These are phyloP conservation scores for Rhododendron williamsianum DNA, from an alignment of 148 eudicot species.

Conservation along the genomic window DNA sequence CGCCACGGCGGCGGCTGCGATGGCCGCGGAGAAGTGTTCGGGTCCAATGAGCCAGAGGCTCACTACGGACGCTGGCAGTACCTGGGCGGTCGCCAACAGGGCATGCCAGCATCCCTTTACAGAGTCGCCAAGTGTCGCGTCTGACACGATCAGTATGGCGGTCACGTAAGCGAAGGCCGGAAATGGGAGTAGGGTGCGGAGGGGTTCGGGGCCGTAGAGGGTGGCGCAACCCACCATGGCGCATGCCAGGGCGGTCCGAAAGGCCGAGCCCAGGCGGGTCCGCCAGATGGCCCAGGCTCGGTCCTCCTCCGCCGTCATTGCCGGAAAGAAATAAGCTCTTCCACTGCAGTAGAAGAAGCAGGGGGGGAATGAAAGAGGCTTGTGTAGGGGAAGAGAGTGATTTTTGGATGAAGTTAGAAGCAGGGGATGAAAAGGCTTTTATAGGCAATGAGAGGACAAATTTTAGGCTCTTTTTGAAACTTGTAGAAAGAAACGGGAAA, in stretches of 20 bases:
- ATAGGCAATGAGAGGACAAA: too few species aligned
- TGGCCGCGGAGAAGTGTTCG: constrained; percentile 3
- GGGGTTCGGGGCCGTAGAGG: constrained; percentile 33
- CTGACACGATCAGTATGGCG: constrained; percentile 33
- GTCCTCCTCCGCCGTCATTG: not conserved
- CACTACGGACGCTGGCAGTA: constrained; percentile 35
- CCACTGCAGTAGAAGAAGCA: too few species aligned
- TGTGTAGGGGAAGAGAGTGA: too few species aligned
- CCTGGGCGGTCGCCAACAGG: constrained; percentile 33
- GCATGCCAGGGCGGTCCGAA: constrained; percentile 39
- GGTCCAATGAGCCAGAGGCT: constrained; percentile 29
- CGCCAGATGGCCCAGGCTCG: constrained; percentile 24
- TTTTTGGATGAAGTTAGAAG: too few species aligned
- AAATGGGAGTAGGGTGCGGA: constrained; percentile 23
- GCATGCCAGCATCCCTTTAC: constrained; percentile 45
- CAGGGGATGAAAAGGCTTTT: too few species aligned
- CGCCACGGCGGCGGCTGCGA: constrained; percentile 31
- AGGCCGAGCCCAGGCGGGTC: constrained; percentile 29
- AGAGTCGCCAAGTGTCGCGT: constrained; percentile 36
- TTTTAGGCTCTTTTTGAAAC: too few species aligned
- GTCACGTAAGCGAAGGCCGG: constrained; percentile 49
- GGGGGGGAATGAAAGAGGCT: too few species aligned
- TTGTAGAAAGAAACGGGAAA: too few species aligned
- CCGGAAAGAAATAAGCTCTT: not conserved
- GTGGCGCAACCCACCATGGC: constrained; percentile 34